phyloP scores from a whole-genome alignment of 2,329 filamentous ascomycete genomes.

The Fusarium drepaniforme region DNA sequence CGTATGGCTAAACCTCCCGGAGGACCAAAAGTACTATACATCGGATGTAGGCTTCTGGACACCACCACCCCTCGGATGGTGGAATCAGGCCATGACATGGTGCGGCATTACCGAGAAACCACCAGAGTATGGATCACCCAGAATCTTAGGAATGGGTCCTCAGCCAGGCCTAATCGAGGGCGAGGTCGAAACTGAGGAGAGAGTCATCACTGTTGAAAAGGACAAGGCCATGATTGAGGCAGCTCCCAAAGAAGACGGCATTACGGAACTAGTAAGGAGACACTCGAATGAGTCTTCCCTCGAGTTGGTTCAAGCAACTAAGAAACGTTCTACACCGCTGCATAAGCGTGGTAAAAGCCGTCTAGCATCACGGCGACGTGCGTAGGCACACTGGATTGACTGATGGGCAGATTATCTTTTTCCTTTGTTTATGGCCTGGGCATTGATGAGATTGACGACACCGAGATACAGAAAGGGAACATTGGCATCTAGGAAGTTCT shows the following conservation, averaged over 20 bases:
- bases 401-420: not conserved
- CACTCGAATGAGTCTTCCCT: slow-evolving; percentile 9
- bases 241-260: not conserved
- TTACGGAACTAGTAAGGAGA: slow-evolving; percentile 20
- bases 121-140: slow-evolving; percentile 33
- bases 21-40: slow-evolving; percentile 48
- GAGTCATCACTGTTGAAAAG: slow-evolving; percentile 27
- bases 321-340: slow-evolving; percentile 23
- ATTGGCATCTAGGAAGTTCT: not conserved
- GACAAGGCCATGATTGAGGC: slow-evolving; percentile 13
- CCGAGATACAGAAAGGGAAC: not conserved
- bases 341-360: slow-evolving; percentile 22
- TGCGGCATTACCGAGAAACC: slow-evolving; percentile 43
- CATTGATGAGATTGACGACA: not conserved
- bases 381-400: not conserved
- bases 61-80: slow-evolving; percentile 45
- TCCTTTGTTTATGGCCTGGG: not conserved
- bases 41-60: slow-evolving; percentile 50
- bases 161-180: slow-evolving; percentile 22
- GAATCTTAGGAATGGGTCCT: slow-evolving; percentile 42
- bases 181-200: slow-evolving; percentile 3
- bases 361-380: slow-evolving; percentile 6
- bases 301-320: slow-evolving; percentile 13
- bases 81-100: slow-evolving; percentile 42
- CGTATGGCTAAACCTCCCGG: slow-evolving; percentile 53